A percentile compares a stretch with the other conserved stretches of the same genome.
phyloP scores from a whole-genome alignment of 108 stramenopile genomes.

The Pseudonitzschia pungens region DNA sequence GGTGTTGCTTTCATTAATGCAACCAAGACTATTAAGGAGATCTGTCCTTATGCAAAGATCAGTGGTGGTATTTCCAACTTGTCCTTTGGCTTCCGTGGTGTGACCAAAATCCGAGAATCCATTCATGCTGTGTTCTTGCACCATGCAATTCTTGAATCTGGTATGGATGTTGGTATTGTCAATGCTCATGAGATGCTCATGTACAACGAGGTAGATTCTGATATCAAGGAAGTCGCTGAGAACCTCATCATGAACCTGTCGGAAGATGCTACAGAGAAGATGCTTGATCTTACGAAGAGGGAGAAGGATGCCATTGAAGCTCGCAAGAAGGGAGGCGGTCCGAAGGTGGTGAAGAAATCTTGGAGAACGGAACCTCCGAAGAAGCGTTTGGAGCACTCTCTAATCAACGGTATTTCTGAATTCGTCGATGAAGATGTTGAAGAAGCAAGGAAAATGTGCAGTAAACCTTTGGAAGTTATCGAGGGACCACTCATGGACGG shows the following conservation, averaged over 20 bases:
- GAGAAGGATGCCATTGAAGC: slow-evolving; percentile 86
- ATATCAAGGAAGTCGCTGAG: slow-evolving; percentile 80
- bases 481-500: slow-evolving; percentile 99
- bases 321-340: slow-evolving; percentile 77
- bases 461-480: slow-evolving; percentile 94
- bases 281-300: slow-evolving; percentile 86
- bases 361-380: slow-evolving; percentile 87
- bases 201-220: slow-evolving; percentile 83
- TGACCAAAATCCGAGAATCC: slow-evolving; percentile 96
- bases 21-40: slow-evolving; percentile 91
- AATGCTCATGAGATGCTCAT: slow-evolving; percentile 94
- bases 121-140: slow-evolving; percentile 98
- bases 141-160: slow-evolving; percentile 90
- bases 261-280: slow-evolving; percentile 89
- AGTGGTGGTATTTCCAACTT: slow-evolving; percentile 98
- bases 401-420: slow-evolving; percentile 98
- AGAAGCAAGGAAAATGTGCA: slow-evolving; percentile 69
- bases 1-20: slow-evolving; percentile 98
- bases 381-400: slow-evolving; percentile 93
- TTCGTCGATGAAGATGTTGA: slow-evolving; percentile 90
- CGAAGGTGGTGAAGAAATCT: slow-evolving; percentile 64
- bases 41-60: slow-evolving; percentile 95
- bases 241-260: slow-evolving; percentile 86
- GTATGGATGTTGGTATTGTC: slow-evolving; percentile 99
- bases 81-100: slow-evolving; percentile 97